Base-by-base conservation (phyloP, 345 rosid species). In the Lagerstroemia speciosa region DNA sequence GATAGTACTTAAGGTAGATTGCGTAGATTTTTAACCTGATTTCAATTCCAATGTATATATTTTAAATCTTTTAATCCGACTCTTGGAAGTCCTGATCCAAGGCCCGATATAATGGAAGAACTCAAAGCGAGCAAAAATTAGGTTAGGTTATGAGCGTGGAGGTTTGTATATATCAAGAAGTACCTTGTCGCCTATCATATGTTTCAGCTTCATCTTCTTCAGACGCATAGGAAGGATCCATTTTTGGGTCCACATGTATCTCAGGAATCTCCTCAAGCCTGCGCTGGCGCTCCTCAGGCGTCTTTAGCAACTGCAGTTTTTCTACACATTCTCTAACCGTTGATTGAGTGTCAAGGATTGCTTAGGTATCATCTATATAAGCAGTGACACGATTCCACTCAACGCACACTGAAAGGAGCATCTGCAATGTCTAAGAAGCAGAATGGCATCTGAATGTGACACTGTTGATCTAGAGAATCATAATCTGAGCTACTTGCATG, bases 291-390 rank as follows among this genome's bases (percentile, higher is more conserved):
- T 95, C 98, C 78, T 87, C 87, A 11, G 98, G 98, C 27, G 96
- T 81, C 80, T 95, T 95, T 19, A 95, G 74, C 55, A 92, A 83
- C 84, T 95, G 98, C 83, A 95, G 70, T 78, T 92, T 95, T 83
- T 95, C 99, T 57, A 95, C 98, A 77, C 98, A 92, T 82, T 92
- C 98, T 84, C 99, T 91, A 69, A 95, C 97, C 87, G 94, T 95
- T 67, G 75, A 31, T 66, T 75, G 34, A 64, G 74, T 17, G 96
- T 89, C 73, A 94, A 91, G 96, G 87, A 84, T 57, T 38, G 64
- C 74, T 26, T 32, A 40, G 30, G 55, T 48, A 41, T 15, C 14
- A 40, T 63, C 53, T 5, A 58, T 30, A 30, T 11, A 58, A 27
- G 34, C 33, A 58, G 20, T 58, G n/a, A 5, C 29, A 58, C 29